Percentiles rank a stretch among this genome's conserved stretches.
These are phyloP conservation scores for Lentinus brumalis DNA, from an alignment of 768 basidiomycete species.

Conservation along the genomic window DNA sequence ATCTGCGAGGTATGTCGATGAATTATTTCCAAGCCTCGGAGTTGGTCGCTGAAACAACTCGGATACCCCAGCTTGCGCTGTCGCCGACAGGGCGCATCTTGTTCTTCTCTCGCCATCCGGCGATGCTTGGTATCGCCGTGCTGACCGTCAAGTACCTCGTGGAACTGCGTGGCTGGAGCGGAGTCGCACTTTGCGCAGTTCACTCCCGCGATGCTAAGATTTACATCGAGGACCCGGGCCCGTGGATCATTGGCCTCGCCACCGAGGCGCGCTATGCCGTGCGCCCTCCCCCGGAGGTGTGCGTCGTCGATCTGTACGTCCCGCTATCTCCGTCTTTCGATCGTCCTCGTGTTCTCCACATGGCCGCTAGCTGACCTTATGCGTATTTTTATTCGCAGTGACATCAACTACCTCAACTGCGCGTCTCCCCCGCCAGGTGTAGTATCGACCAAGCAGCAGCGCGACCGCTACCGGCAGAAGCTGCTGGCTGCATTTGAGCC, in stretches of 20 bases:
- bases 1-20: constrained; percentile 81
- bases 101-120: constrained; percentile 87
- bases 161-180: constrained; percentile 91
- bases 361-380: not conserved
- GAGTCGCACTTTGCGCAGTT: constrained; percentile 79
- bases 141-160: constrained; percentile 88
- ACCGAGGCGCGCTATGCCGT: constrained; percentile 83
- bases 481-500: constrained; percentile 79
- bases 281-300: constrained; percentile 76
- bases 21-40: too few species aligned
- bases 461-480: constrained; percentile 76
- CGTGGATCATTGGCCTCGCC: constrained; percentile 92
- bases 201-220: constrained; percentile 91
- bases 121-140: constrained; percentile 93
- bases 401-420: constrained; percentile 59
- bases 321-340: constrained; percentile 7
- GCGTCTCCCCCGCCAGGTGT: constrained; percentile 74
- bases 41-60: not conserved
- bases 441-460: constrained; percentile 76
- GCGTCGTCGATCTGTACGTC: constrained; percentile 65
- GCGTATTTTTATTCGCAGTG: constrained; percentile 16
- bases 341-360: not conserved
- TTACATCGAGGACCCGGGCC: constrained; percentile 94
- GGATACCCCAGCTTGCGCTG: constrained; percentile 64
- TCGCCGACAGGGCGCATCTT: constrained; percentile 85